phyloP scores from a whole-genome alignment of 768 basidiomycete genomes.

The Russula sp. region DNA sequence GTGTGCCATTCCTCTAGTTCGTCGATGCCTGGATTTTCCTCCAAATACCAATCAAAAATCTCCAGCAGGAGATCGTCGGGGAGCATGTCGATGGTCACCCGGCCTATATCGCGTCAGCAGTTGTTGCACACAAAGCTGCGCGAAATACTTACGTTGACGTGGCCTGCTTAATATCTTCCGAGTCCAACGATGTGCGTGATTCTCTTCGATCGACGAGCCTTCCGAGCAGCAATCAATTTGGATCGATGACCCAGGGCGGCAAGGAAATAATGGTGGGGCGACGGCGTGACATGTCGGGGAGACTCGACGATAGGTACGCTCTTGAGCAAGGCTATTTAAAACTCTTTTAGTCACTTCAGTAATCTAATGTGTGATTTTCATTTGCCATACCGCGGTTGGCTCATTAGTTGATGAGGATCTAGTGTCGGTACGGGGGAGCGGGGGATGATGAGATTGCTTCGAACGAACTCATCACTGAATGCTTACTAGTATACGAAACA shows the following conservation, averaged over 20 bases:
- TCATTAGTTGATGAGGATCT: not conserved
- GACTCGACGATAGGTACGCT: not conserved
- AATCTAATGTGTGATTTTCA: not conserved
- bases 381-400: not conserved
- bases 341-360: not conserved
- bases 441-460: not conserved
- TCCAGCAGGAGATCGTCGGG: not conserved
- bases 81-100: not conserved
- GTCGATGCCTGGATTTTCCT: too few species aligned
- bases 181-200: not conserved
- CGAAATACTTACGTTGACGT: not conserved
- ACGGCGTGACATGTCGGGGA: not conserved
- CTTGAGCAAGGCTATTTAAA: not conserved
- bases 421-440: not conserved
- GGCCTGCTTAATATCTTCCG: not conserved
- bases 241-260: not conserved
- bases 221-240: not conserved
- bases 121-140: not conserved
- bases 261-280: not conserved
- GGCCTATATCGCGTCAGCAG: not conserved
- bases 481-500: too few species aligned
- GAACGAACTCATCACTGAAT: too few species aligned
- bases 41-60: not conserved
- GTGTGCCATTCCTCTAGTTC: not conserved
- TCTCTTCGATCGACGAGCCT: not conserved